Base-by-base conservation (phyloP, 2,329 filamentous ascomycete genomes). In the Phyllosticta paracitricarpa region DNA sequence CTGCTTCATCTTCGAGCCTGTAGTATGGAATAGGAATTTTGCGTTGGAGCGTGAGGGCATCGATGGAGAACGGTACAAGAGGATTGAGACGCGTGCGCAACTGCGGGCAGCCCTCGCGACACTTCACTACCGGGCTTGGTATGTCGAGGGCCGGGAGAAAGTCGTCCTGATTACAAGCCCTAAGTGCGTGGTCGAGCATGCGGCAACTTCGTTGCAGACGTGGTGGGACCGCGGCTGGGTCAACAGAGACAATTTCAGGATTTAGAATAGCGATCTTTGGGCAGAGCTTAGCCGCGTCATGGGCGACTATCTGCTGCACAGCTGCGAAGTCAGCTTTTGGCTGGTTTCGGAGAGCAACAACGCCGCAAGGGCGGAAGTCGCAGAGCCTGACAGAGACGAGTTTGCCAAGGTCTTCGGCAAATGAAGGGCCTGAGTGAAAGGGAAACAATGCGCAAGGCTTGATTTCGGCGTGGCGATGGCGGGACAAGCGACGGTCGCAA, bases 11-110 rank as follows among this genome's bases (percentile, higher is more conserved):
- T 62, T 61, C 40, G 19, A 54, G 24, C 61, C 57, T 17, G 25
- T n/a, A n/a, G n/a, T n/a, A n/a, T n/a, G n/a, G n/a, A n/a, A n/a
- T 7, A 63, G 66, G 30, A 64, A 63, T 5, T 73, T 70, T 59
- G 75, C 72, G 14, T 71, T 82, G 3, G 80, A 82, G 67, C 66
- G 64, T 3, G 58, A 69, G 35, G 79, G 80, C 0, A 78, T 78
- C 3, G 76, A 69, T 56, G 77, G 75, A 12, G 68, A 75, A 14
- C 56, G 19, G 0, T 61, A 67, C 52, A 57, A 64, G 8, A 77
- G 79, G 63, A 82, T 75, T 19, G 82, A 75, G 70, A 81, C 82
- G 64, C 75, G 82, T 4, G 82, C 82, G 2, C 79, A 84, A 67
- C 75, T 85, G 5, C 81, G 81, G 12, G 81, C 81, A 4, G 79